Conservation (phyloP, 2,329 filamentous ascomycete genomes). For the Chaetomium globosum region DNA sequence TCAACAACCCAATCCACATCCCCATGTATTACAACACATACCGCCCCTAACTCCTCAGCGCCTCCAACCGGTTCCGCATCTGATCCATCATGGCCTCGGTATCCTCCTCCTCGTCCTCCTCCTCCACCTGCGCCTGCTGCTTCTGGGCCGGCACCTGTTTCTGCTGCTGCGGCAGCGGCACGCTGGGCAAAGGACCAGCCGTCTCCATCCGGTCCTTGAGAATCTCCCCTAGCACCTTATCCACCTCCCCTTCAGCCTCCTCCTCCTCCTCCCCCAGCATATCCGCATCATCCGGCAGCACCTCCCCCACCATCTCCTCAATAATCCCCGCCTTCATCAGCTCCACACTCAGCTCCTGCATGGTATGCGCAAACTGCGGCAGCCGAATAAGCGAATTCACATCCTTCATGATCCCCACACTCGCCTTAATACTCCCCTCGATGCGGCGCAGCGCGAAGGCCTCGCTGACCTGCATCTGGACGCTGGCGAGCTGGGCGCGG, state of each 20-base stretch:
- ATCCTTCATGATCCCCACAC: slow-evolving; percentile 94
- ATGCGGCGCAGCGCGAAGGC: slow-evolving; percentile 95
- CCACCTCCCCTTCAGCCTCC: slow-evolving; percentile 77
- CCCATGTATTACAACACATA: neutral
- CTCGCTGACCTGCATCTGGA: slow-evolving; percentile 97
- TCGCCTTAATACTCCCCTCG: slow-evolving; percentile 83
- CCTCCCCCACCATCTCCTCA: slow-evolving; percentile 94
- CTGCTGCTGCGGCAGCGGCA: slow-evolving; percentile 56
- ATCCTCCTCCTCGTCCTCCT: slow-evolving; percentile 78
- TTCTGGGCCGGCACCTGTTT: slow-evolving; percentile 55
- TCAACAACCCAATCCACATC: neutral
- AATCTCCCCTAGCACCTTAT: slow-evolving; percentile 90
- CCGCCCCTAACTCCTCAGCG: slow-evolving; percentile 68
- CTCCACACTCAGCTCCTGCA: slow-evolving; percentile 84
- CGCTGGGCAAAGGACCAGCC: slow-evolving; percentile 56
- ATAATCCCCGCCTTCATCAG: slow-evolving; percentile 94
- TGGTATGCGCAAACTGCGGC: slow-evolving; percentile 84
- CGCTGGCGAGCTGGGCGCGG: slow-evolving; percentile 88
- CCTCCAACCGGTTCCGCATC: slow-evolving; percentile 90
- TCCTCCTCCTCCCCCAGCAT: slow-evolving; percentile 70
- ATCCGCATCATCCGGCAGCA: slow-evolving; percentile 73
- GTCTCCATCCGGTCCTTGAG: slow-evolving; percentile 79
- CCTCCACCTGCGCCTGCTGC: slow-evolving; percentile 51
- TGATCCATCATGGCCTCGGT: slow-evolving; percentile 88
- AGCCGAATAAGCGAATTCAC: slow-evolving; percentile 83